A percentile compares a stretch with the other conserved stretches of the same genome.
Evolutionary conservation across 176 grass and related monocot genomes (phyloP).

Genomic region (Miscanthus lutarioriparius): DNA sequence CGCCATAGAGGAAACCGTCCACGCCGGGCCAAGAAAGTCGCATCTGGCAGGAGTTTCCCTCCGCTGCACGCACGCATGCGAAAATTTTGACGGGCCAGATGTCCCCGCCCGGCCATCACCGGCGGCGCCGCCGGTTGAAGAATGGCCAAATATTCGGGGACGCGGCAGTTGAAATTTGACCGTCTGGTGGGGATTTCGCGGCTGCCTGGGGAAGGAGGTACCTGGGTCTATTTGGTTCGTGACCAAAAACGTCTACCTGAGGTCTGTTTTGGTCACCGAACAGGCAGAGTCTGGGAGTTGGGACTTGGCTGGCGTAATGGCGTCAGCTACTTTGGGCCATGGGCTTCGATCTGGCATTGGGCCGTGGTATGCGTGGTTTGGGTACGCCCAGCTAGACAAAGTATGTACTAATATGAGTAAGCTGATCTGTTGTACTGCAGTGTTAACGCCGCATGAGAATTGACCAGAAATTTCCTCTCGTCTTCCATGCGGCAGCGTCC

Average conservation of each 20-base stretch:
- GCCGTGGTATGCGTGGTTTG: not conserved
- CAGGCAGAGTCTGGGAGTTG: no score
- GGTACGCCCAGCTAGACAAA: no score
- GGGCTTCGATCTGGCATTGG: not conserved
- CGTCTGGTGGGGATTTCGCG: not conserved
- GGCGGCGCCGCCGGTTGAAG: not conserved
- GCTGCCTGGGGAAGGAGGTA: not conserved
- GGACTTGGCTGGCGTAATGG: no score
- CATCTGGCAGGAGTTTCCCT: not conserved
- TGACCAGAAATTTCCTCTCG: no score
- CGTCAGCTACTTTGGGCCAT: not conserved
- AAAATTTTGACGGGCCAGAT: not conserved
- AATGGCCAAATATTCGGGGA: not conserved
- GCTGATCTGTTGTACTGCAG: no score
- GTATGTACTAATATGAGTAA: no score
- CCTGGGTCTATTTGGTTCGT: no score
- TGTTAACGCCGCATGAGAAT: no score
- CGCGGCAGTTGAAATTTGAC: constrained; percentile 14
- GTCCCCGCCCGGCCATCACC: not conserved
- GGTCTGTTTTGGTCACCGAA: no score
- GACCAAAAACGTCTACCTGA: no score
- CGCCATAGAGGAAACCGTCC: not conserved
- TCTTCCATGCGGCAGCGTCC: no score
- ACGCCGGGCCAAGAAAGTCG: not conserved
- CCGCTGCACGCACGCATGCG: not conserved